A percentile compares a stretch with the other conserved stretches of the same genome.
phyloP scores from a whole-genome alignment of 2,329 filamentous ascomycete species.

The Colletotrichum sp. region DNA sequence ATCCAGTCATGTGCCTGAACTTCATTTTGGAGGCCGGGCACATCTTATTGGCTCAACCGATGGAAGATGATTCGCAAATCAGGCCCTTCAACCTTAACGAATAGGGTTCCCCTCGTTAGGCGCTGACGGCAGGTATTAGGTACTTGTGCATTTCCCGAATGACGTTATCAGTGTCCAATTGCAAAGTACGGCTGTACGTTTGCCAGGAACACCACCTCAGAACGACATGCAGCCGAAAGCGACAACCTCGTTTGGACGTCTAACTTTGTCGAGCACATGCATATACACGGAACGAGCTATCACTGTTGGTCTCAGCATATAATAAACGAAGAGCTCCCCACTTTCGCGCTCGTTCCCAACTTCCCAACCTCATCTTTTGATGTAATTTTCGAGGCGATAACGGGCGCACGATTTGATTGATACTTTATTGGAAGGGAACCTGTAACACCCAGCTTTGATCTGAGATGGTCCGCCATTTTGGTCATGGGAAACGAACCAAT shows the following conservation, averaged over 20 bases:
- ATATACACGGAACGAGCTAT: not conserved
- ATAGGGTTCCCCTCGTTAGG: not conserved
- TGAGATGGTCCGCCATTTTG: no score
- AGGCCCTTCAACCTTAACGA: not conserved
- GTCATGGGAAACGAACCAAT: not conserved
- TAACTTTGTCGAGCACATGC: fast-evolving
- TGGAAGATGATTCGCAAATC: not conserved
- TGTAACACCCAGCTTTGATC: no score
- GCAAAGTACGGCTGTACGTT: fast-evolving
- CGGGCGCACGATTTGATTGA: not conserved
- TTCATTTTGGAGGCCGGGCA: not conserved
- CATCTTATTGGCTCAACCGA: not conserved
- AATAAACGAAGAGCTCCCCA: not conserved
- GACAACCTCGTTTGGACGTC: fast-evolving
- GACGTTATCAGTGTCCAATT: not conserved
- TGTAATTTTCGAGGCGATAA: no score
- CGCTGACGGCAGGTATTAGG: fast-evolving
- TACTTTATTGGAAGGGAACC: no score
- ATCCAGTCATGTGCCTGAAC: not conserved
- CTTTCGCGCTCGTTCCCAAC: no score
- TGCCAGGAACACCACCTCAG: not conserved
- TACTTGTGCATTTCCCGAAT: not conserved
- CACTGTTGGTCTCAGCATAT: not conserved
- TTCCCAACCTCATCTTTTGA: not conserved
- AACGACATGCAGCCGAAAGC: fast-evolving